phyloP scores from a whole-genome alignment of 352 stramenopile species.

The Nothophytophthora sp. region DNA sequence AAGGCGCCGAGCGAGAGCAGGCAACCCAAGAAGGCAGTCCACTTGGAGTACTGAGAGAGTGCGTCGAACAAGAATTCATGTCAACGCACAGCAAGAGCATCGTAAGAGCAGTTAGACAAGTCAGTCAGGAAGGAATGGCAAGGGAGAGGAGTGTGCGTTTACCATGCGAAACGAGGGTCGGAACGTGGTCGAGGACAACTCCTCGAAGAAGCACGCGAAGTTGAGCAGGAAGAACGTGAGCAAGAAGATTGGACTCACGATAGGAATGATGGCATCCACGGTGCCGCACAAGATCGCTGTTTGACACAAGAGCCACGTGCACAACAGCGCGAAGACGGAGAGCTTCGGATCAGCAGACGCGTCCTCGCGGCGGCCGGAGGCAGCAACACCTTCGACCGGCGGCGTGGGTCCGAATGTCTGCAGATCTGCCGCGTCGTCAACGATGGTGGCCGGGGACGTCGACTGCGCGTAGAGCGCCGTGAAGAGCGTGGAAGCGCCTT shows the following conservation, averaged over 20 bases:
- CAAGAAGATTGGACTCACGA: slow-evolving; percentile 45
- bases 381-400: not conserved
- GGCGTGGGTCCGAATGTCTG: not conserved
- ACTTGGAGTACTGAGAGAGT: slow-evolving; percentile 62
- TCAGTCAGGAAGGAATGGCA: not conserved
- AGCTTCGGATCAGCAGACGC: not conserved
- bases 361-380: not conserved
- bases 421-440: not conserved
- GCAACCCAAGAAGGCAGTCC: slow-evolving; percentile 45
- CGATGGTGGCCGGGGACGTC: not conserved
- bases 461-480: slow-evolving; percentile 1
- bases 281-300: slow-evolving; percentile 35
- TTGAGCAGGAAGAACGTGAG: slow-evolving; percentile 54
- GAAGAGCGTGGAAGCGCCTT: slow-evolving; percentile 28
- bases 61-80: too few relatives aligned
- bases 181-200: slow-evolving; percentile 42
- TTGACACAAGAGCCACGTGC: slow-evolving; percentile 37
- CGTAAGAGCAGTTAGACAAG: not conserved
- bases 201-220: slow-evolving; percentile 57
- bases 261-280: slow-evolving; percentile 39
- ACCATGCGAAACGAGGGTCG: slow-evolving; percentile 46
- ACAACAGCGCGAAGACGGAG: slow-evolving; percentile 4
- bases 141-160: not conserved
- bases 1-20: slow-evolving; percentile 40
- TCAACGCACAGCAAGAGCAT: too few relatives aligned